phyloP scores from a whole-genome alignment of 1,284 basidiomycete species.

The Rhodotorula sp. region DNA sequence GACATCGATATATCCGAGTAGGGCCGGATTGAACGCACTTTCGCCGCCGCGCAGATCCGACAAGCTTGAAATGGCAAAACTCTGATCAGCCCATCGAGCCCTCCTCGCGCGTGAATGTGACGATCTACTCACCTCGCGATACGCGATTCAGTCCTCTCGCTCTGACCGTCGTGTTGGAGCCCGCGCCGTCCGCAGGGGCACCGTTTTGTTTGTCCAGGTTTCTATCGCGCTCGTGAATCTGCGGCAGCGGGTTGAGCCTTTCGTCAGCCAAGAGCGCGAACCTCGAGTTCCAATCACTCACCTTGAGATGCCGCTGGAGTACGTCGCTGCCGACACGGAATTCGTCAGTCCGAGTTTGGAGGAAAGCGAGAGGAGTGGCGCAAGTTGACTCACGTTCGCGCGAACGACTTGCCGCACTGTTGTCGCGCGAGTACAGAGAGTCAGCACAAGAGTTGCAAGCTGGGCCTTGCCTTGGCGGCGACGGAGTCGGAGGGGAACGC shows the following conservation, averaged over 20 bases:
- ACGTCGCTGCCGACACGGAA: slow-evolving; percentile 2
- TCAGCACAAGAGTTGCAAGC: no score
- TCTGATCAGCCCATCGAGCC: background rate
- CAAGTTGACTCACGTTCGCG: background rate
- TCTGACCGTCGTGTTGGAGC: background rate
- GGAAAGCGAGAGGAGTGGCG: background rate
- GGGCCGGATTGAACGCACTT: background rate
- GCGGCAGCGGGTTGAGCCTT: background rate
- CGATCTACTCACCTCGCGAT: background rate
- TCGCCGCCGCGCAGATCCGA: background rate
- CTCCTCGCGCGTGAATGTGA: background rate
- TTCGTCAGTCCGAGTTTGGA: background rate
- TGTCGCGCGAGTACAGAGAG: no score
- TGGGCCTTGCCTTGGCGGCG: no score
- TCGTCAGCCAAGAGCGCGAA: background rate
- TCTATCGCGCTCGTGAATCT: slow-evolving; percentile 1
- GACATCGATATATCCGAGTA: no score
- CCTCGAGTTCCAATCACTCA: background rate
- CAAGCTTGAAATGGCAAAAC: background rate
- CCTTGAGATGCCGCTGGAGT: slow-evolving; percentile 1
- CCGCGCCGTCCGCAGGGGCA: background rate
- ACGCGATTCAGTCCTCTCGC: background rate
- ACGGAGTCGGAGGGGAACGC: background rate
- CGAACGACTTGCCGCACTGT: slow-evolving; percentile 9
- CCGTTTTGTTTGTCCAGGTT: background rate